Base-by-base conservation (phyloP, 345 rosid genomes). In the Citrus trifoliata region DNA sequence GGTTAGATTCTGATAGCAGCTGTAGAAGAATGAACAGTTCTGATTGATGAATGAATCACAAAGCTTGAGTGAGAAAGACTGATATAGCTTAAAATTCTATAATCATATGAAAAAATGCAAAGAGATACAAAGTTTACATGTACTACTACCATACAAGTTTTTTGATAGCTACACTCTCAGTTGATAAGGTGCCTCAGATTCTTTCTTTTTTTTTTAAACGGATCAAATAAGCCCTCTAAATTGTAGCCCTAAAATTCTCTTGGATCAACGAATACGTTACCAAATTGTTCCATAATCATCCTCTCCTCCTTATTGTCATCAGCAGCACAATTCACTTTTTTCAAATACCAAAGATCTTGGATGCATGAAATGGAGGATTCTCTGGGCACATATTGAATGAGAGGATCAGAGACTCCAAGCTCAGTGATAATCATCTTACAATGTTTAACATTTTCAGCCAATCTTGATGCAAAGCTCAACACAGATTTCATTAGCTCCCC, bases 211-310 rank as follows among this genome's bases (percentile, higher is more conserved):
- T 33, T 35, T 35, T 35, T 6, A 35, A 13, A 46, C 51, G 5
- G 27, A 30, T 6, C 22, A 21, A 21, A 40, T 21, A n/a, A 10
- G n/a, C 55, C 4, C 74, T 53, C 62, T 30, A 22, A 28, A 53
- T 53, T 10, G 58, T 53, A 60, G 33, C 66, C 46, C 82, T 87
- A 87, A 79, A 87, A 85, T 37, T 90, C 90, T 76, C 94, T 84
- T 3, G 92, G 94, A 88, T 88, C 92, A 79, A 88, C 86, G 67
- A 87, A 81, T 10, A 89, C 92, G 82, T 87, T 87, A n/a, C 91
- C 89, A 5, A 51, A 75, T 63, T 82, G 79, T 55, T 79, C 83
- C 69, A 55, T 53, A 42, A 46, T 48, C 55, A 27, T 56, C 66
- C 16, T 53, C 5, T 80, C 75, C 9, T 78, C 81, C 6, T 80